Evolutionary conservation across 768 basidiomycete genomes (phyloP), one percentile per base, ranked within the genome.

Genomic region (Tubosaeta brunneosetosa): DNA sequence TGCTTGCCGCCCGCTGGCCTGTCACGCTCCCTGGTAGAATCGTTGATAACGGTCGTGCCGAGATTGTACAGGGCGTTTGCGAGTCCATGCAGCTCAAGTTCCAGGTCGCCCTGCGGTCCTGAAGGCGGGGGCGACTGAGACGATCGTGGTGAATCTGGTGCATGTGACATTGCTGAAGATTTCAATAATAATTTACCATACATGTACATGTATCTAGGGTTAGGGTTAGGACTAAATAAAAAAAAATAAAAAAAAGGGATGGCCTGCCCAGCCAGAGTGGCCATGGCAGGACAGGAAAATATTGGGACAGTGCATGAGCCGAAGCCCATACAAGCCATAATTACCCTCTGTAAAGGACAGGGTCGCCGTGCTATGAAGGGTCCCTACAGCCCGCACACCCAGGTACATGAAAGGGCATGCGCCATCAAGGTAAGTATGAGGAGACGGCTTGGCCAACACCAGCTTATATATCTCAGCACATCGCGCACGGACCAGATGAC

Each of bases 11-110:
- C 83, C 2, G 77, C 83, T 12, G 81, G 78, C 52, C 83, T 85
- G 58, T 87, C 86, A 46, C 82, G 79, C 60, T 89, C 88, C 68
- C 88, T 90, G 13, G 86, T 87, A 3, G 86, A 82, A 66, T 91
- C 89, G 44, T 85, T 87, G 61, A 91, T 84, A 19, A 90, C 88
- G 0, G 89, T 90, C 5, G 88, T 88, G 22, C 88, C 88, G 7
- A 91, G 73, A 58, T 90, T 89, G 63, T 91, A 91, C 25, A 91
- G 69, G 2, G 84, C 83, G 49, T 86, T 86, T 13, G 86, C 87
- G 14, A 91, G 82, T 0, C 85, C 88, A 25, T 89, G 71, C 2
- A 91, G 66, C 66, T 91, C 88, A 17, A 85, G 70, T 63, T 91
- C 88, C 16, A 90, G 66, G 60, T 90, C 87, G 8, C 88, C 88